These are phyloP conservation scores for Exophiala dermatitidis DNA, from an alignment of 2,329 filamentous ascomycete species.

Conservation along the genomic window DNA sequence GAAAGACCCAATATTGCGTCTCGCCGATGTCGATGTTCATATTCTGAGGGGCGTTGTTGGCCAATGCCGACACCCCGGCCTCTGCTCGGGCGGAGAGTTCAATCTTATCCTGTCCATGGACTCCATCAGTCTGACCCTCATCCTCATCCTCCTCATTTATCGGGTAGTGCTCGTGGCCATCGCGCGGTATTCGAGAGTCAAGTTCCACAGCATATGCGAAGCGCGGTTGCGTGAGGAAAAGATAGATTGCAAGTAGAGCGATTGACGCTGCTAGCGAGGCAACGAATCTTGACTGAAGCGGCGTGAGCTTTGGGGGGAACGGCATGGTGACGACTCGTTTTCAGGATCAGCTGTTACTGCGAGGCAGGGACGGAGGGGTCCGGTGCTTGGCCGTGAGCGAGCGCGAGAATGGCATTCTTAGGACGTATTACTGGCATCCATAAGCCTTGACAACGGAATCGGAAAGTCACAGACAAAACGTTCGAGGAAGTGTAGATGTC, in stretches of 20 bases:
- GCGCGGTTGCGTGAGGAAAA: slow-evolving; percentile 52
- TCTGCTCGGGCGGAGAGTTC: slow-evolving; percentile 53
- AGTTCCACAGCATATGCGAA: slow-evolving; percentile 58
- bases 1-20: slow-evolving; percentile 59
- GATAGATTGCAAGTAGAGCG: slow-evolving; percentile 54
- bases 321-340: slow-evolving; percentile 31
- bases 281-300: slow-evolving; percentile 64
- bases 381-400: neutral
- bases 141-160: slow-evolving; percentile 34
- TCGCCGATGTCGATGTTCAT: slow-evolving; percentile 57
- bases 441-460: too few species aligned
- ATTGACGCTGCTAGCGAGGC: slow-evolving; percentile 58
- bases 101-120: slow-evolving; percentile 29
- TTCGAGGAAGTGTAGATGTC: too few species aligned
- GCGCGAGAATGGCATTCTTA: slow-evolving; percentile 3
- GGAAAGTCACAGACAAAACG: too few species aligned
- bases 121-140: slow-evolving; percentile 29
- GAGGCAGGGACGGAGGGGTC: neutral
- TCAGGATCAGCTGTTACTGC: neutral
- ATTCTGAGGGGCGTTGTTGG: slow-evolving; percentile 58
- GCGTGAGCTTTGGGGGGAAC: slow-evolving; percentile 48
- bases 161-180: slow-evolving; percentile 43
- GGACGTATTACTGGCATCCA: neutral
- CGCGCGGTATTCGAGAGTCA: slow-evolving; percentile 36
- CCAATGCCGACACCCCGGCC: slow-evolving; percentile 44